Base-by-base conservation (phyloP, 139 green algal species). In the Volvox africanus region DNA sequence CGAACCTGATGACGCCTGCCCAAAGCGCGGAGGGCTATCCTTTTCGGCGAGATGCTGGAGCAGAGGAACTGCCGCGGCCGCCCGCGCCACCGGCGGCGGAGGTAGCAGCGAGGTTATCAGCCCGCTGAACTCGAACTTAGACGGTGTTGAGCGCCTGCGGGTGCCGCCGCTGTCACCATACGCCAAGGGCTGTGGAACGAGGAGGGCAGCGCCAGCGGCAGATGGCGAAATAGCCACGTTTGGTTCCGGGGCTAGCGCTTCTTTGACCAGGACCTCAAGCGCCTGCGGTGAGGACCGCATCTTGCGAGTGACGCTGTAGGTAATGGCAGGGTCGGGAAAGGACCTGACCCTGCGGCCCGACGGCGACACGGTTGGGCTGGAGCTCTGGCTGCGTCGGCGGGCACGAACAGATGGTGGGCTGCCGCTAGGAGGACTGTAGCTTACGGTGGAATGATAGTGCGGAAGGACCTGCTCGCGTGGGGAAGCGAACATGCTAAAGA, bases 241-340 rank as follows among this genome's bases (percentile, higher is more conserved):
- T 18, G 44, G 33, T n/a, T 0, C n/a, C n/a, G 50, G 86, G n/a
- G 73, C 71, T 0, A 76, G 68, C 6, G 71, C 86, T 20, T 76
- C 86, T 32, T 83, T 76, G 0, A 75, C 86, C 0, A 77, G 30
- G 0, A 61, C 86, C 1, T 28, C 35, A 21, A 90, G 86, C 20
- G 86, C 86, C 36, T 30, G 69, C 6, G 44, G 69, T 9, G 85
- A 89, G 37, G 71, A 71, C n/a, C 85, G 69, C 85, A 89, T 44
- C 20, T 36, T 20, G 5, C 86, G 71, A 3, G 73, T 62, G 9
- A 90, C 2, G 71, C 30, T 77, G 55, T 90, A 83, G 0, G 69
- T 61, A 17, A 73, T 21, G 28, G 44, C 69, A 22, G 86, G 73
- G 30, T 90, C 73, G 12, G 86, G 50, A 1, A 28, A 89, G 5